phyloP scores from a whole-genome alignment of 139 green algal genomes.

The Chlorella sp. region DNA sequence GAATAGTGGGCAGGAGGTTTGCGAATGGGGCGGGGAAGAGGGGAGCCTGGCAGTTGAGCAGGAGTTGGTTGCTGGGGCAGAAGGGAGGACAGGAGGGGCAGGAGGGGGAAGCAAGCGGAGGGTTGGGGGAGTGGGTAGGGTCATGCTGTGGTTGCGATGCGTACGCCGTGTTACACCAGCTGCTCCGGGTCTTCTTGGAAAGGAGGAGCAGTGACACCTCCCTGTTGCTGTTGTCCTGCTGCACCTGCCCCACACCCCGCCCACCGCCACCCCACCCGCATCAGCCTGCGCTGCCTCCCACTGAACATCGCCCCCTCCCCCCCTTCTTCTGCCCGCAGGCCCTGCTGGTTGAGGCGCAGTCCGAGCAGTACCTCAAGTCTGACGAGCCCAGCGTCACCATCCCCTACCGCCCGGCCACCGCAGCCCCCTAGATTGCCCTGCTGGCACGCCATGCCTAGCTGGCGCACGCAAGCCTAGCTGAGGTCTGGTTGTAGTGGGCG shows the following conservation, averaged over 20 bases:
- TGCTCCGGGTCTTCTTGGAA: too few species aligned
- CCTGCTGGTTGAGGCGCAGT: constrained; percentile 88
- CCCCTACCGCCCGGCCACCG: constrained; percentile 69
- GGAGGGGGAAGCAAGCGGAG: too few species aligned
- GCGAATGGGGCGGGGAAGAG: not conserved
- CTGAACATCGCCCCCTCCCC: not conserved
- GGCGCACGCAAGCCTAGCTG: too few species aligned
- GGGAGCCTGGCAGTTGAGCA: constrained; percentile 79
- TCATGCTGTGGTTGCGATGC: too few species aligned
- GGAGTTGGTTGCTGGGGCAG: constrained; percentile 96
- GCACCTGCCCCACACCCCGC: not conserved
- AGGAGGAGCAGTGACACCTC: too few species aligned
- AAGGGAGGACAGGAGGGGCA: not conserved
- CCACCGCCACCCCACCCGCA: constrained; percentile 25
- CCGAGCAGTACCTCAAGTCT: constrained; percentile 91
- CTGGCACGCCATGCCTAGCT: not conserved
- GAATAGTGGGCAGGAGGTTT: too few species aligned
- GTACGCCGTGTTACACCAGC: too few species aligned
- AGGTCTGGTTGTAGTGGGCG: too few species aligned
- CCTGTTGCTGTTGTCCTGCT: too few species aligned
- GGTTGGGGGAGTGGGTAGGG: too few species aligned
- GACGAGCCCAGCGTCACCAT: constrained; percentile 81
- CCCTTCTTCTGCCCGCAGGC: constrained; percentile 47
- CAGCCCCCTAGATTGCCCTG: not conserved
- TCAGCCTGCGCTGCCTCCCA: not conserved